phyloP scores from a whole-genome alignment of 106 monocot species.

The Alisma plantagoaquatica region DNA sequence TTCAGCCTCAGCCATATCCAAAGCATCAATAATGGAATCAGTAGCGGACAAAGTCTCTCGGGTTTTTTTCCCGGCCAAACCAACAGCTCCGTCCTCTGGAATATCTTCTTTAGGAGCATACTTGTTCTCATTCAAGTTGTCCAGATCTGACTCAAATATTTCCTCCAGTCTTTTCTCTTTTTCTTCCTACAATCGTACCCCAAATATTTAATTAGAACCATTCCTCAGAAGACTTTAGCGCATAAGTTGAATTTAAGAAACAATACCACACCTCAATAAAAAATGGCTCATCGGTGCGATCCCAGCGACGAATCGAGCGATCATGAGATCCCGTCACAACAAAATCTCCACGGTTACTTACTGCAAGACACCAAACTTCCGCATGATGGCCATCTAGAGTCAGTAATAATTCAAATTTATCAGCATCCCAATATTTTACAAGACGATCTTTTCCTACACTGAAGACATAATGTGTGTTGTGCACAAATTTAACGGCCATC shows the following conservation, averaged over 20 bases:
- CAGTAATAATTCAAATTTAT: conserved; percentile 85
- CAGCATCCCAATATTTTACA: conserved; percentile 98
- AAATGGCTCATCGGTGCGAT: conserved; percentile 83
- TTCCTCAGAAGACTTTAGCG: too few species aligned
- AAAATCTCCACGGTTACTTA: conserved; percentile 86
- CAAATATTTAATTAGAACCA: too few species aligned
- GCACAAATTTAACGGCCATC: conserved; percentile 85
- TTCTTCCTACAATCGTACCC: conserved; percentile 68
- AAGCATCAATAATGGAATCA: conserved; percentile 84
- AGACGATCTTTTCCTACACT: conserved; percentile 92
- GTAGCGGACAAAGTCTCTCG: conserved; percentile 67
- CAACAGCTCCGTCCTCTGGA: conserved; percentile 80
- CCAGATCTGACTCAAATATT: conserved; percentile 71
- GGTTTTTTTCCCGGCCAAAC: conserved; percentile 74
- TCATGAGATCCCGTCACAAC: conserved; percentile 93
- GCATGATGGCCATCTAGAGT: conserved; percentile 96
- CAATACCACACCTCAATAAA: conserved; percentile 54
- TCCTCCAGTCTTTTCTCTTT: conserved; percentile 84
- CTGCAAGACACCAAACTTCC: conserved; percentile 79
- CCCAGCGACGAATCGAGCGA: conserved; percentile 95
- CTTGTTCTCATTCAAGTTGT: conserved; percentile 47
- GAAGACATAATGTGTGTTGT: conserved; percentile 88
- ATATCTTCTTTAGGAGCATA: conserved; percentile 64
- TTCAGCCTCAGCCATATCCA: conserved; percentile 78
- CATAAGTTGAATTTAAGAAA: too few species aligned